Conservation (phyloP, 345 rosid species). For the Firmiana major region DNA sequence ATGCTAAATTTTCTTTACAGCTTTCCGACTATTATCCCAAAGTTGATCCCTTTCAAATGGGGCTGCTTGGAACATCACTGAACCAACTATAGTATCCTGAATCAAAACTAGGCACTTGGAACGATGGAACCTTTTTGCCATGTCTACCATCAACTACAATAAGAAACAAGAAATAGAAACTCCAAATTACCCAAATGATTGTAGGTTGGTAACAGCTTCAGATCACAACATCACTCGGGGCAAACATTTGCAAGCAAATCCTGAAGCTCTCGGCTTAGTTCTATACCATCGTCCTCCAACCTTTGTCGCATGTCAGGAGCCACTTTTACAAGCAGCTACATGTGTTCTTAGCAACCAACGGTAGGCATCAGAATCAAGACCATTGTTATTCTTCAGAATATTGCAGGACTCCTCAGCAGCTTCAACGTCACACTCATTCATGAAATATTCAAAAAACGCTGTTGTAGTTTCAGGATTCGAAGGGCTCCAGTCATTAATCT, state of each 20-base stretch:
- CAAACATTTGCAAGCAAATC: slow-evolving; percentile 49
- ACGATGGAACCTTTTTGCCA: too few species aligned
- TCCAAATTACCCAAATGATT: neutral
- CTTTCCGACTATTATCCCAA: neutral
- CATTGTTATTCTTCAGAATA: slow-evolving; percentile 33
- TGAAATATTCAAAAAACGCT: slow-evolving; percentile 44
- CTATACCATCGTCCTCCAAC: slow-evolving; percentile 40
- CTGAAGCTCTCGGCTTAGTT: slow-evolving; percentile 45
- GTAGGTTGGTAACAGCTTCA: neutral
- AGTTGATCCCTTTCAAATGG: neutral
- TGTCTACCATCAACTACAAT: neutral
- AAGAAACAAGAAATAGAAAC: neutral
- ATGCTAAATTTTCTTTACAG: neutral
- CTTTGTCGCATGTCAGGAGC: slow-evolving; percentile 52
- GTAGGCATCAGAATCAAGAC: slow-evolving; percentile 34
- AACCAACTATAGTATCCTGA: too few species aligned
- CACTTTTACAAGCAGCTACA: slow-evolving; percentile 51
- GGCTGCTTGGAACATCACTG: neutral
- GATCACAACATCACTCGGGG: slow-evolving; percentile 13
- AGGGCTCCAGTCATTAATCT: slow-evolving; percentile 40
- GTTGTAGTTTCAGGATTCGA: slow-evolving; percentile 23
- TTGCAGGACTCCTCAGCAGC: slow-evolving; percentile 52
- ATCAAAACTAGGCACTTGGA: neutral
- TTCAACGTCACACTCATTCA: slow-evolving; percentile 50
- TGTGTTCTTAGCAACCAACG: slow-evolving; percentile 47